phyloP scores from a whole-genome alignment of 371 early-diverging fungal genomes.

The Mortierella sp. region DNA sequence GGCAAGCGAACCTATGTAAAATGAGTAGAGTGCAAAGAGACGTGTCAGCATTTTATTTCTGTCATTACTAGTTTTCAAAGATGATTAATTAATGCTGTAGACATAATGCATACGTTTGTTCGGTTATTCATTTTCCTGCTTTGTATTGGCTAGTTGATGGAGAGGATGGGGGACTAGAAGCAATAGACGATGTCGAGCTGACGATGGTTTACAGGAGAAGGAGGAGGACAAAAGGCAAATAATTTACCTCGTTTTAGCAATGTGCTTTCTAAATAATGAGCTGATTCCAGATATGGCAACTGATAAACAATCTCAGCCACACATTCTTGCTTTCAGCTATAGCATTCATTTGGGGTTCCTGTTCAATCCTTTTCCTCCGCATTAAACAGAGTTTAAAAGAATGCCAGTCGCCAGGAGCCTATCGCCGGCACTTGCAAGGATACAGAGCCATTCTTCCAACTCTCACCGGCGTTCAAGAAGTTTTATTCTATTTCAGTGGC shows the following conservation, averaged over 20 bases:
- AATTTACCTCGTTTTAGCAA: constrained; percentile 1
- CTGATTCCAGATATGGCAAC: constrained; percentile 11
- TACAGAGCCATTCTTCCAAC: constrained; percentile 10
- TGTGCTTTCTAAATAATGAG: neutral
- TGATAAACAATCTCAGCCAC: constrained; percentile 36
- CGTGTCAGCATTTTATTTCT: neutral
- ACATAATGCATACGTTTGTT: constrained; percentile 25
- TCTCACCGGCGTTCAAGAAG: constrained; percentile 1
- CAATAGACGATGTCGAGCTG: neutral
- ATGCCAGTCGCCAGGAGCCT: constrained; percentile 40
- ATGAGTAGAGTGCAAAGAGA: neutral
- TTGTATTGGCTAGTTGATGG: neutral
- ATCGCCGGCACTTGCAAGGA: constrained; percentile 26
- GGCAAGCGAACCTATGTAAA: constrained; percentile 81
- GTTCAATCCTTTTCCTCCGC: constrained; percentile 1
- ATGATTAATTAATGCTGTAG: neutral
- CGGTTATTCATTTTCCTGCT: constrained; percentile 39
- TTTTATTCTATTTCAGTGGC: constrained; percentile 18
- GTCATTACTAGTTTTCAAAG: neutral
- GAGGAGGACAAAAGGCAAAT: neutral
- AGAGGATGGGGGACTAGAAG: neutral
- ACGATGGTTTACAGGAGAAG: neutral
- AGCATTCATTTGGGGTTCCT: neutral
- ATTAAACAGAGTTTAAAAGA: neutral
- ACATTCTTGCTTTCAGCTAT: neutral